Percentiles rank a stretch among this genome's conserved stretches.
Evolutionary conservation across 495 filamentous ascomycete genomes (phyloP).

Genomic region (Aspergillus carlsbadensis): DNA sequence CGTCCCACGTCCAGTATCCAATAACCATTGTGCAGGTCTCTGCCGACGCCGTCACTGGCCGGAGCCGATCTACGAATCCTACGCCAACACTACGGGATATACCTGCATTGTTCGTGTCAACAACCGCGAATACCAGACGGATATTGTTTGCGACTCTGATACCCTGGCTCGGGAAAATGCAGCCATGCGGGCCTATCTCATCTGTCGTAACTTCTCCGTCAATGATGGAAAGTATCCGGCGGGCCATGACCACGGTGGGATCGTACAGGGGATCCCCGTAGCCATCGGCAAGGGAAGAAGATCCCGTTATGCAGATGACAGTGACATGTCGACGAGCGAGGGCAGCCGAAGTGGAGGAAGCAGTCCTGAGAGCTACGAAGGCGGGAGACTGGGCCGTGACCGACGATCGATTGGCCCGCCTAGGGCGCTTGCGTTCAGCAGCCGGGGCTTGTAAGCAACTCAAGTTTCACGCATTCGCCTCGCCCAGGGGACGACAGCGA

Average conservation of each 20-base stretch:
- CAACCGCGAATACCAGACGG: slow-evolving; percentile 93
- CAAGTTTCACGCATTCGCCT: too few relatives aligned
- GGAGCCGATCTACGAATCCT: slow-evolving; percentile 86
- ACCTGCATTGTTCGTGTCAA: slow-evolving; percentile 93
- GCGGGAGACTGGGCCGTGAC: slow-evolving; percentile 18
- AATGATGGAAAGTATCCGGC: slow-evolving; percentile 89
- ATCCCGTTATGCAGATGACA: slow-evolving; percentile 40
- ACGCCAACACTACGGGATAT: slow-evolving; percentile 63
- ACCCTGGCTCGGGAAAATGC: slow-evolving; percentile 88
- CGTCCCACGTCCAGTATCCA: slow-evolving; percentile 14
- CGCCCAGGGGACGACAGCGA: too few relatives aligned
- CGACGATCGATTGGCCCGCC: slow-evolving; percentile 13
- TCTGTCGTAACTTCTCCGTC: slow-evolving; percentile 97
- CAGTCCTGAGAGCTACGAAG: slow-evolving; percentile 51
- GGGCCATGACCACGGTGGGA: slow-evolving; percentile 68
- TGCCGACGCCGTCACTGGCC: slow-evolving; percentile 95
- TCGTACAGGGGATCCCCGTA: slow-evolving; percentile 83
- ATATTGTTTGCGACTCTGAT: slow-evolving; percentile 77
- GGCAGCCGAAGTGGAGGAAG: slow-evolving; percentile 55
- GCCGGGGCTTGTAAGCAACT: slow-evolving; percentile 6
- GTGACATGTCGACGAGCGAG: slow-evolving; percentile 43
- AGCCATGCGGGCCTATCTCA: slow-evolving; percentile 95
- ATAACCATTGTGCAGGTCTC: slow-evolving; percentile 63
- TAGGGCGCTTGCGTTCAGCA: slow-evolving; percentile 17
- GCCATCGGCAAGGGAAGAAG: slow-evolving; percentile 63